phyloP scores from a whole-genome alignment of 1,139 yeast species.

The Taphrina populina region DNA sequence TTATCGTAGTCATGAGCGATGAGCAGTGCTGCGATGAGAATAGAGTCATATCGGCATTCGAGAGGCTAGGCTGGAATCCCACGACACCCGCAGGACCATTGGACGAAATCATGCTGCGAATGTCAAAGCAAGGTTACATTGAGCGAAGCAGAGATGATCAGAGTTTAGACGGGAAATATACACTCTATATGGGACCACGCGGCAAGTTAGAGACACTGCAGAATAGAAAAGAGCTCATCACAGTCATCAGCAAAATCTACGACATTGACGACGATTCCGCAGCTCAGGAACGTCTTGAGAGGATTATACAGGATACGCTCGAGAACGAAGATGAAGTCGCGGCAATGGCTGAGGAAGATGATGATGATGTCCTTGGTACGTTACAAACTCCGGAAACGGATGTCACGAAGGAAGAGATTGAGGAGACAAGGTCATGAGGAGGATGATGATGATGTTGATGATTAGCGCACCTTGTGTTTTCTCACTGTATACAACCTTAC shows the following conservation, averaged over 20 bases:
- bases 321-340: slow-evolving; percentile 33
- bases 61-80: slow-evolving; percentile 31
- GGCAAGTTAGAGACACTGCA: slow-evolving; percentile 29
- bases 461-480: too few species aligned
- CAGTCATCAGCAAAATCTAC: slow-evolving; percentile 17
- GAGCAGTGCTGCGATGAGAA: slow-evolving; percentile 33
- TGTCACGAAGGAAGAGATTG: too few species aligned
- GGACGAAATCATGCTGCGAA: slow-evolving; percentile 35
- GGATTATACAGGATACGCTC: slow-evolving; percentile 16
- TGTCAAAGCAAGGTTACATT: slow-evolving; percentile 38
- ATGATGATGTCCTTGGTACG: too few species aligned
- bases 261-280: slow-evolving; percentile 24
- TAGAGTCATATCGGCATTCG: slow-evolving; percentile 33
- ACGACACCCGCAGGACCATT: slow-evolving; percentile 34
- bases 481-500: too few species aligned
- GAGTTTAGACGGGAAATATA: slow-evolving; percentile 13
- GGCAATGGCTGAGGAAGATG: slow-evolving; percentile 31
- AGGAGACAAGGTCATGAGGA: too few species aligned
- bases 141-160: slow-evolving; percentile 38
- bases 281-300: slow-evolving; percentile 9
- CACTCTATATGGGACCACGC: slow-evolving; percentile 25
- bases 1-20: slow-evolving; percentile 35
- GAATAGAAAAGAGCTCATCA: slow-evolving; percentile 7
- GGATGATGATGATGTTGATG: too few species aligned
- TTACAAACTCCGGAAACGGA: too few species aligned